Evolutionary conservation across 768 basidiomycete genomes (phyloP).

Genomic region (Hygrophoropsis aurantiaca): DNA sequence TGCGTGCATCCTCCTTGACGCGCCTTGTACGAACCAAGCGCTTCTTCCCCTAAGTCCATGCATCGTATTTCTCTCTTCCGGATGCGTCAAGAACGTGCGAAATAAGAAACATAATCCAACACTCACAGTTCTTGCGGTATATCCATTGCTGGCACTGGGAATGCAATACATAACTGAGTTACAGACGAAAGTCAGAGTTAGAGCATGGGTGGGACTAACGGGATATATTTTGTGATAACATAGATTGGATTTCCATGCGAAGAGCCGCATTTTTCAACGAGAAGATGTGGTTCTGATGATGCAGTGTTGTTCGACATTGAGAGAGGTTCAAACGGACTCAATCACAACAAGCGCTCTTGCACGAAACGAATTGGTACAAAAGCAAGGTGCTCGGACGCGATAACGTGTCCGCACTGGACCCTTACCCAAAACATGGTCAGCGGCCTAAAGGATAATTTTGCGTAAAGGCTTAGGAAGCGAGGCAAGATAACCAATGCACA

Average conservation of each 20-base stretch:
- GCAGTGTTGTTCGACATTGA: constrained; percentile 25
- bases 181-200: constrained; percentile 1
- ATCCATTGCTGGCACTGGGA: constrained; percentile 29
- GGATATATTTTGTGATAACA: constrained; percentile 41
- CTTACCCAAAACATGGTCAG: constrained; percentile 26
- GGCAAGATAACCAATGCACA: constrained; percentile 31
- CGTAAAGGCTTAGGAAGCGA: constrained; percentile 20
- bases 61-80: constrained; percentile 41
- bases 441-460: constrained; percentile 23
- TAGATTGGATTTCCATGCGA: constrained; percentile 42
- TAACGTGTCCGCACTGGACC: constrained; percentile 23
- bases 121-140: constrained; percentile 34
- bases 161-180: constrained; percentile 16
- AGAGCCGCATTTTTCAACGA: constrained; percentile 43
- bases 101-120: neutral
- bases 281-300: constrained; percentile 30
- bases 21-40: constrained; percentile 40
- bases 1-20: constrained; percentile 40
- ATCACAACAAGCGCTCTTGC: constrained; percentile 10
- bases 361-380: constrained; percentile 20
- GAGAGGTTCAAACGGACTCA: constrained; percentile 11
- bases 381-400: constrained; percentile 17
- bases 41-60: constrained; percentile 42
- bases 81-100: constrained; percentile 9
- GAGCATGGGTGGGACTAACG: constrained; percentile 29